Evolutionary conservation across 2,329 filamentous ascomycete species (phyloP), one percentile per base, ranked within the genome.

Genomic region (Aspergillus quadricinctus): DNA sequence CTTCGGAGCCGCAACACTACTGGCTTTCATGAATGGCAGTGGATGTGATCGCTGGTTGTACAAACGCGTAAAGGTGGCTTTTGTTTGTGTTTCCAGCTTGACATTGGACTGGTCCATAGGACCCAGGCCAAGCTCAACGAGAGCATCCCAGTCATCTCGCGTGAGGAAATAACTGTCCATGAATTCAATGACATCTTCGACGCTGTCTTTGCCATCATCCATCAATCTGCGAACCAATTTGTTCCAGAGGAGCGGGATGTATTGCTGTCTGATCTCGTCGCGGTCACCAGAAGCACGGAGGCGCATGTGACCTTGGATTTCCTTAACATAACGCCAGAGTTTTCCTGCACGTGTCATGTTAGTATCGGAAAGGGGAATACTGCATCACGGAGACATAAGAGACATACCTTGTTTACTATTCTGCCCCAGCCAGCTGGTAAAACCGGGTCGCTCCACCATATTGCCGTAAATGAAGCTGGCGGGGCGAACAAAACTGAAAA

Each of bases 161-260:
- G 94, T 97, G 56, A 99, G 80, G 73, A 88, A 99, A 75, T 99
- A 99, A 70, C 88, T 92, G 70, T 99, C 94, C 94, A 99, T 97
- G 53, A 97, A 81, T 53, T 94, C 85, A 67, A 99, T 99, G 53
- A 97, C 88, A 1, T 89, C 87, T 1, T 84, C 81, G 4, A 97
- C 88, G 7, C 83, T 83, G 1, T 95, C 92, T 67, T 90, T 94
- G 65, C 94, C 94, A 56, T 95, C 87, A 0, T 78, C 72, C 65
- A 91, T 83, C 53, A 99, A 78, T 57, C 85, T 83, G 65, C 88
- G 86, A 62, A 96, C 81, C 23, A 93, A 81, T 67, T 88, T 85
- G 48, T 88, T 83, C 90, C 93, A 97, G 1, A 99, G 80, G 1
- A 92, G 78, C 1, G 94, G 94, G 63, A 99, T 76, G 66, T 99